Percentiles rank a stretch among this genome's conserved stretches.
phyloP scores from a whole-genome alignment of 179 eudicot species.

The Sideroxylon spinosum region DNA sequence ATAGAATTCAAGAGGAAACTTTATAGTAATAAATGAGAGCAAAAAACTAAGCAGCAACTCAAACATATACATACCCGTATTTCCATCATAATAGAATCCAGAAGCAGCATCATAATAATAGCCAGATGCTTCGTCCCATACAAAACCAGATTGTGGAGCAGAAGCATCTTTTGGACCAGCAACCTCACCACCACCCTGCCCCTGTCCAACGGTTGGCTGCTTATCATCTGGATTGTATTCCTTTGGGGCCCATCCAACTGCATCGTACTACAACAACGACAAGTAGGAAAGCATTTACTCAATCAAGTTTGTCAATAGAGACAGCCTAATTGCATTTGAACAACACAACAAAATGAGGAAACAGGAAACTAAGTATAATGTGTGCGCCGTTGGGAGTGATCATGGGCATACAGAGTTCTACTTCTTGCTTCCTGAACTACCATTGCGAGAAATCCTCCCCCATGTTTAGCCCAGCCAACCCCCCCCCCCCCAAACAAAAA shows the following conservation, averaged over 20 bases:
- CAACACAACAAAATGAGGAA: not conserved
- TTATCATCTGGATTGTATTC: constrained; percentile 94
- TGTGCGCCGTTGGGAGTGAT: not conserved
- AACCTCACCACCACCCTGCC: constrained; percentile 43
- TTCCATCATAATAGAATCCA: constrained; percentile 95
- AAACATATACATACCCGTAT: constrained; percentile 53
- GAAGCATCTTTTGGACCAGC: constrained; percentile 48
- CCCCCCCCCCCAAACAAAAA: too few relatives aligned
- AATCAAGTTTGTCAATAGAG: not conserved
- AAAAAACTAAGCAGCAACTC: not conserved
- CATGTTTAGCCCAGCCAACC: not conserved
- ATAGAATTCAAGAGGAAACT: not conserved
- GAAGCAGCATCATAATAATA: constrained; percentile 93
- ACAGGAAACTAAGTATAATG: not conserved
- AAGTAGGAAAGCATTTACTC: not conserved
- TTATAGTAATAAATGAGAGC: not conserved
- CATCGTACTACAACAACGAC: constrained; percentile 60
- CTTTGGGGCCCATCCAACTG: constrained; percentile 97
- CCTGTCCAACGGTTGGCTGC: constrained; percentile 45
- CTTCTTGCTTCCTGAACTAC: not conserved
- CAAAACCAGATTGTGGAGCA: constrained; percentile 93
- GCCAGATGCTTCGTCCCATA: constrained; percentile 99
- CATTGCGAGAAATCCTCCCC: not conserved
- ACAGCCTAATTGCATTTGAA: not conserved
- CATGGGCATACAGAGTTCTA: not conserved